A percentile compares a stretch with the other conserved stretches of the same genome.
Conservation (phyloP, 2,329 filamentous ascomycete species). For the Tolypocladium ophioglossoides region DNA sequence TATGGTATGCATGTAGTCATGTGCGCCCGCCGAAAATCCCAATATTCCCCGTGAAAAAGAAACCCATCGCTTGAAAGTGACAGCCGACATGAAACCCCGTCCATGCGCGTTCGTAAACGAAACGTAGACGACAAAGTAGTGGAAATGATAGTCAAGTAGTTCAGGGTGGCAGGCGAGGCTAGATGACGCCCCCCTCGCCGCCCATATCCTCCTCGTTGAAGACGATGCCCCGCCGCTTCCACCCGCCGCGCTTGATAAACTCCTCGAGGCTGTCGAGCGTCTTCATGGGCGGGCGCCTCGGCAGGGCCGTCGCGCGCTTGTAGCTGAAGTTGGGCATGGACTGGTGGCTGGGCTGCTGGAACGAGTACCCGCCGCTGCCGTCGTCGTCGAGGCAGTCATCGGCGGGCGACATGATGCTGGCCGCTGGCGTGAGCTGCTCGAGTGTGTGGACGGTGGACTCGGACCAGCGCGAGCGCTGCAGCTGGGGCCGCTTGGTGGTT, state of each 20-base stretch:
- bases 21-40: neutral
- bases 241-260: conserved; percentile 31
- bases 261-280: conserved; percentile 28
- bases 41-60: neutral
- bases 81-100: neutral
- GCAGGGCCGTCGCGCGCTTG: conserved; percentile 14
- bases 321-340: conserved; percentile 24
- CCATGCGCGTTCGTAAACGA: neutral
- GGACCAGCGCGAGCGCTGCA: conserved; percentile 30
- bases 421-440: conserved; percentile 1
- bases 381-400: conserved; percentile 9
- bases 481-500: conserved; percentile 16
- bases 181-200: neutral
- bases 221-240: conserved; percentile 32
- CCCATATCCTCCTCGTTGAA: conserved; percentile 16
- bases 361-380: conserved; percentile 10
- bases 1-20: neutral
- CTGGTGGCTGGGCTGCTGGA: conserved; percentile 10
- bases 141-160: no score
- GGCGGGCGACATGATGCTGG: neutral
- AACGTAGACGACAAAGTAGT: neutral
- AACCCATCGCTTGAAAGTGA: neutral
- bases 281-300: conserved; percentile 26
- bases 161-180: neutral
- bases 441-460: conserved; percentile 28